A percentile compares a stretch with the other conserved stretches of the same genome.
Evolutionary conservation across 2,329 filamentous ascomycete species (phyloP).

Genomic region (Penicillium sp.): DNA sequence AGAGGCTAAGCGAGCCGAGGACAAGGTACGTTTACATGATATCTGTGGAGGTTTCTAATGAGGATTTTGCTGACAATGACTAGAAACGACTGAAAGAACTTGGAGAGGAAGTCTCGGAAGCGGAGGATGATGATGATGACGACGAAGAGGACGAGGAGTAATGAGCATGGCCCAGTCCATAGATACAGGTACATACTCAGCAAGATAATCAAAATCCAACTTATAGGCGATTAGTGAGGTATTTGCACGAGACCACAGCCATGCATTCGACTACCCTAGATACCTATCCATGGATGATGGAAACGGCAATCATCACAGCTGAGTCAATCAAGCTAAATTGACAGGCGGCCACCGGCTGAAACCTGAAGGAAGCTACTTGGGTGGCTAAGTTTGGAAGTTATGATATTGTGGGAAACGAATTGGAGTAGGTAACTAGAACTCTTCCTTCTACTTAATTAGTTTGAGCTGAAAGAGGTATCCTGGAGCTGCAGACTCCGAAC

Average conservation of each 20-base stretch:
- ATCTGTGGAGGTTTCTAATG: too few species aligned
- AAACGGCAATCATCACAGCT: not conserved
- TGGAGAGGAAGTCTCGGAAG: conserved; percentile 70
- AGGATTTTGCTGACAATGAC: conserved; percentile 37
- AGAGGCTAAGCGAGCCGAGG: conserved; percentile 70
- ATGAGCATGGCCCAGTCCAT: conserved; percentile 28
- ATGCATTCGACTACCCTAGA: too few species aligned
- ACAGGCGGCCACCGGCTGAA: not conserved
- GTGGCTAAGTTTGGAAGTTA: not conserved
- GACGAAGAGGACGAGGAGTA: conserved; percentile 53
- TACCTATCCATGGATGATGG: too few species aligned
- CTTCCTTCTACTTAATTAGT: not conserved
- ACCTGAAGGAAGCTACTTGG: not conserved
- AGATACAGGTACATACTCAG: conserved; percentile 7
- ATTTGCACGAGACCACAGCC: not conserved
- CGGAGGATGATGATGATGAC: conserved; percentile 63
- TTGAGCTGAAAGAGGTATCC: not conserved
- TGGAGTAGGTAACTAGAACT: too few species aligned
- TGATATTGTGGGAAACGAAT: too few species aligned
- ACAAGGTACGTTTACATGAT: conserved; percentile 60
- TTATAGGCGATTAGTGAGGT: not conserved
- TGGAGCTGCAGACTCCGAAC: too few species aligned
- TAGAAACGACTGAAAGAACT: conserved; percentile 60
- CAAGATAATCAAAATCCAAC: not conserved
- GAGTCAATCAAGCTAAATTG: not conserved